Percentiles rank a stretch among this genome's conserved stretches.
Conservation (phyloP, 2,329 filamentous ascomycete species). For the Cladobotryum protrusum region DNA sequence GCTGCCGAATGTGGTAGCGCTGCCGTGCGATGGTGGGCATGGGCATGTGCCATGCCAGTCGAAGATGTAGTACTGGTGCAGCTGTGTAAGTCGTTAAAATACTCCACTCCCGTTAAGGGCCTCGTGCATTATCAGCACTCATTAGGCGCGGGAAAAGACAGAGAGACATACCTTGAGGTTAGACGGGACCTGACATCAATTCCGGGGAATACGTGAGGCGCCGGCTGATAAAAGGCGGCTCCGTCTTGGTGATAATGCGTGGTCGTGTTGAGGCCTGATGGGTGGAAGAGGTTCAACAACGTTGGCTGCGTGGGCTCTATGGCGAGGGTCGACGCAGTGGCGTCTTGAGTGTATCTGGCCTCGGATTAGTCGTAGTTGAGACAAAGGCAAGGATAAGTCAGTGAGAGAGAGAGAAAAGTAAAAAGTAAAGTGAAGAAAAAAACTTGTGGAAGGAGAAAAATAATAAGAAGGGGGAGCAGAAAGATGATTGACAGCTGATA, state of each 20-base stretch:
- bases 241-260: slow-evolving; percentile 46
- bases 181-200: slow-evolving; percentile 50
- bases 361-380: slow-evolving; percentile 19
- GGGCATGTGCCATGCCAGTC: slow-evolving; percentile 53
- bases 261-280: slow-evolving; percentile 40
- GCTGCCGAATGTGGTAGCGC: slow-evolving; percentile 45
- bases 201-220: slow-evolving; percentile 39
- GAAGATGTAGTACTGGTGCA: slow-evolving; percentile 41
- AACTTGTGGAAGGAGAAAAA: slow-evolving; percentile 6
- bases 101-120: background rate
- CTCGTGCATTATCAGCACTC: background rate
- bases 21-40: slow-evolving; percentile 36
- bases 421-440: slow-evolving; percentile 1
- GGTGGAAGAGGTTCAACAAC: slow-evolving; percentile 47
- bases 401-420: slow-evolving; percentile 3
- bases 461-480: slow-evolving; percentile 13
- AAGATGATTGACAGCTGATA: slow-evolving; percentile 1
- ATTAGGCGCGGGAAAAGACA: background rate
- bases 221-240: slow-evolving; percentile 41
- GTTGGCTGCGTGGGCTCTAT: slow-evolving; percentile 49
- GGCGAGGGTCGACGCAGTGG: slow-evolving; percentile 45
- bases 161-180: slow-evolving; percentile 46
- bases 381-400: background rate
- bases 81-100: slow-evolving; percentile 12
- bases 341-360: slow-evolving; percentile 50